Conservation (phyloP, 2,329 filamentous ascomycete genomes). For the Diplodia seriata region DNA sequence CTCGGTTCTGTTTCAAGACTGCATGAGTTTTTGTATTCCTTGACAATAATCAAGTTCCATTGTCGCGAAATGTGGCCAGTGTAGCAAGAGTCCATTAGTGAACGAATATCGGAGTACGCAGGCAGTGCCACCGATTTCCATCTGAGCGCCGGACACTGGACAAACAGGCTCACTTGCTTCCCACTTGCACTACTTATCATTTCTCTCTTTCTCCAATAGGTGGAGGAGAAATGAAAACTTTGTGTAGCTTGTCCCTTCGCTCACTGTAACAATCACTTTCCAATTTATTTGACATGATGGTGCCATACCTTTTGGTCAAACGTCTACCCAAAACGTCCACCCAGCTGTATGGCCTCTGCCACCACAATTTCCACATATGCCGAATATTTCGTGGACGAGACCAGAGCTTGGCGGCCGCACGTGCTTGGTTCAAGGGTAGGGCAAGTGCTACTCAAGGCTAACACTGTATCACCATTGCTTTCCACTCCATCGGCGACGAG, state of each 20-base stretch:
- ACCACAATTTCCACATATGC: neutral
- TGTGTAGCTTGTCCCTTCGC: neutral
- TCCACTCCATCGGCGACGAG: neutral
- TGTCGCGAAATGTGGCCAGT: neutral
- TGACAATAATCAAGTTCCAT: neutral
- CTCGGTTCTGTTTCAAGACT: neutral
- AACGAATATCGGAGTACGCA: too few species aligned
- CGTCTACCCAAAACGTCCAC: neutral
- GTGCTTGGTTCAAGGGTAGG: conserved; percentile 7
- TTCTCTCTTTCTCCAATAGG: neutral
- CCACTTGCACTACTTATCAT: neutral
- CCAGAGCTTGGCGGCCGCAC: neutral
- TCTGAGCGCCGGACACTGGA: neutral
- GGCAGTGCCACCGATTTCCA: too few species aligned
- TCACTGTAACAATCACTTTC: neutral
- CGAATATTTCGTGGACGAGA: neutral
- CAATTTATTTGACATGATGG: neutral
- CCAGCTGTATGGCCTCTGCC: neutral
- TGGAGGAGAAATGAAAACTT: neutral
- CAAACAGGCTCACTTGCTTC: neutral
- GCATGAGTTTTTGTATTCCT: neutral
- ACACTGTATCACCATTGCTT: neutral
- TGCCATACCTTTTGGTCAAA: neutral
- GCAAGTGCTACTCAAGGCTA: neutral
- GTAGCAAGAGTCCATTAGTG: neutral